A percentile compares a stretch with the other conserved stretches of the same genome.
Conservation (phyloP, 2,329 filamentous ascomycete genomes). For the Zasmidium cellare region DNA sequence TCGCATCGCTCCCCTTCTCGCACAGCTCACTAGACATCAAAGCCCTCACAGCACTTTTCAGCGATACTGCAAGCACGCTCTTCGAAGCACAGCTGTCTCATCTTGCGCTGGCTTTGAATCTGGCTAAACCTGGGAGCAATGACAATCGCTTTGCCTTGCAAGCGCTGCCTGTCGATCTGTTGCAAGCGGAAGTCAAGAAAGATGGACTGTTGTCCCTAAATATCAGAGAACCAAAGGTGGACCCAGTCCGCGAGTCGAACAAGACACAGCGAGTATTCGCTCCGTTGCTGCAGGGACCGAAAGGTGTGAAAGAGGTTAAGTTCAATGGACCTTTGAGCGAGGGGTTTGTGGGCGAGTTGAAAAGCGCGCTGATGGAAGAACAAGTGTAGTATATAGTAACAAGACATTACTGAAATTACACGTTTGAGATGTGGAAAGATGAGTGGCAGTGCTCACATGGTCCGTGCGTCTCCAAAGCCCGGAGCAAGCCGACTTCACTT, state of each 20-base stretch:
- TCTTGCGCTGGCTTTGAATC: slow-evolving; percentile 2
- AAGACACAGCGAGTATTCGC: slow-evolving; percentile 4
- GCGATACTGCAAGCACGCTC: background rate
- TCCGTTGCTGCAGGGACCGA: slow-evolving; percentile 3
- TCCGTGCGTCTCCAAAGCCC: too few relatives aligned
- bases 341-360: background rate
- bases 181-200: background rate
- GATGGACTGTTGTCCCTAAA: background rate
- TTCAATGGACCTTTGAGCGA: slow-evolving; percentile 7
- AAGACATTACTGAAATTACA: too few relatives aligned
- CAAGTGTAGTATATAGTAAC: too few relatives aligned
- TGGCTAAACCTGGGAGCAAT: background rate
- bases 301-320: slow-evolving; percentile 4
- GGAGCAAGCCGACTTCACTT: too few relatives aligned
- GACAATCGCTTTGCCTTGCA: background rate
- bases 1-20: slow-evolving; percentile 3
- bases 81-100: background rate
- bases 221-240: background rate
- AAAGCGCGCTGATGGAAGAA: background rate
- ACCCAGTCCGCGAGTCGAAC: background rate
- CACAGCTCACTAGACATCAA: slow-evolving; percentile 1
- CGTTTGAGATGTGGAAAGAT: too few relatives aligned
- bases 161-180: background rate
- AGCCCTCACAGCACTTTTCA: background rate
- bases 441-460: too few relatives aligned